Conservation (phyloP, 2,329 filamentous ascomycete species). For the Aspergillus viridinutans region DNA sequence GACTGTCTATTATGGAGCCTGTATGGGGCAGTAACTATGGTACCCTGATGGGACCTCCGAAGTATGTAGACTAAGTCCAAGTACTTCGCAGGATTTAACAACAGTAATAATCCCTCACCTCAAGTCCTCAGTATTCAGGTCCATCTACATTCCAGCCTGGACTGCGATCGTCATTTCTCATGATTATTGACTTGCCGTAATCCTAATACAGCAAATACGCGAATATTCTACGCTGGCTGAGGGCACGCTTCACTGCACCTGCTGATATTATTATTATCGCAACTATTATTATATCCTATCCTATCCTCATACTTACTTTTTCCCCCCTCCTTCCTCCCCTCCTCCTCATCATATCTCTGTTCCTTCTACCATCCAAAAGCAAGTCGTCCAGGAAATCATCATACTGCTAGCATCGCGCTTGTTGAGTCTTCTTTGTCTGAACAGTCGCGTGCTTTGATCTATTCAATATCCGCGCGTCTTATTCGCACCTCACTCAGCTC, state of each 20-base stretch:
- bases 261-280: neutral
- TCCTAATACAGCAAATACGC: slow-evolving; percentile 1
- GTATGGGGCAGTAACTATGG: neutral
- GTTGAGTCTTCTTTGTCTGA: slow-evolving; percentile 1
- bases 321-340: slow-evolving; percentile 4
- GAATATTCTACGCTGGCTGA: neutral
- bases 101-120: slow-evolving; percentile 1
- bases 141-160: slow-evolving; percentile 13
- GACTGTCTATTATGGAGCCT: neutral
- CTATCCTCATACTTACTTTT: slow-evolving; percentile 5
- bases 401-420: neutral
- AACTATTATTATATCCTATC: slow-evolving; percentile 1
- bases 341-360: slow-evolving; percentile 3
- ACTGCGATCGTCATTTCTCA: slow-evolving; percentile 8
- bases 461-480: slow-evolving; percentile 16
- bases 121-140: slow-evolving; percentile 3
- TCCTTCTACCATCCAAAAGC: neutral
- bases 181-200: slow-evolving; percentile 11
- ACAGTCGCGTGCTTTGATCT: slow-evolving; percentile 13
- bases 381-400: neutral
- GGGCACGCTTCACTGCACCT: neutral
- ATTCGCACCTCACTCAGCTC: slow-evolving; percentile 15
- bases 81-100: neutral
- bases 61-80: neutral
- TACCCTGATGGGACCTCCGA: neutral